Base-by-base conservation (phyloP, 169 alveolate species). In the Cyclospora cayetanensis region DNA sequence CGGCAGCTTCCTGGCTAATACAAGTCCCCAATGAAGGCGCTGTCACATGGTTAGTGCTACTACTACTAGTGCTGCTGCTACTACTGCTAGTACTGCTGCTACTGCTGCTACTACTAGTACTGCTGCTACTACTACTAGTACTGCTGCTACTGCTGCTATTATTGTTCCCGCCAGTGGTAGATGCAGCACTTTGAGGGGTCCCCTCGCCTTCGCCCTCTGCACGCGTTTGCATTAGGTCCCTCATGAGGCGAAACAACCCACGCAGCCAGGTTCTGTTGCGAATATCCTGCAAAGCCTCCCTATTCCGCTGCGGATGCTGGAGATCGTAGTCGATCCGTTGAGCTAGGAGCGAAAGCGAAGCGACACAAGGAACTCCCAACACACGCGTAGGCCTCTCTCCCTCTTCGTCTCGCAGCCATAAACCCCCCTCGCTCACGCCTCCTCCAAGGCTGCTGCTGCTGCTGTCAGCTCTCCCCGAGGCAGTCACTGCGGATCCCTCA, bases 371-470 rank as follows among this genome's bases (percentile, higher is more conserved):
- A 15, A 15, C 55, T 15, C 55, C 55, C 55, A 46, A 15, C 22
- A 46, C 55, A 7, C 55, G 55, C 22, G 55, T n/a, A n/a, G n/a
- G n/a, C n/a, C 60, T 50, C 60, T 50, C 25, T 18, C 60, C 18
- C 60, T 18, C 60, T 9, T 50, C 60, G 25, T 9, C 25, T 11
- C 25, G 25, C 60, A 18, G 60, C 60, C 60, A n/a, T n/a, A n/a
- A n/a, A n/a, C 11, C 72, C 72, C 35, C 35, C 31, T 60, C 34
- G 35, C 60, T 50, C 18, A 27, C 31, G n/a, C 35, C 72, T 11
- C 31, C 72, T 25, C 72, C 72, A 9, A 12, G 72, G 31, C 72
- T 60, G 72, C 72, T 60, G 72, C 72, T 60, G 72, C 72, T 60
- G 72, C 72, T 60, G 72, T 50, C 72, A 12, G 35, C 72, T 60